A percentile compares a stretch with the other conserved stretches of the same genome.
These are phyloP conservation scores for Scutellaria barbata DNA, from an alignment of 257 asterid species.

Conservation along the genomic window DNA sequence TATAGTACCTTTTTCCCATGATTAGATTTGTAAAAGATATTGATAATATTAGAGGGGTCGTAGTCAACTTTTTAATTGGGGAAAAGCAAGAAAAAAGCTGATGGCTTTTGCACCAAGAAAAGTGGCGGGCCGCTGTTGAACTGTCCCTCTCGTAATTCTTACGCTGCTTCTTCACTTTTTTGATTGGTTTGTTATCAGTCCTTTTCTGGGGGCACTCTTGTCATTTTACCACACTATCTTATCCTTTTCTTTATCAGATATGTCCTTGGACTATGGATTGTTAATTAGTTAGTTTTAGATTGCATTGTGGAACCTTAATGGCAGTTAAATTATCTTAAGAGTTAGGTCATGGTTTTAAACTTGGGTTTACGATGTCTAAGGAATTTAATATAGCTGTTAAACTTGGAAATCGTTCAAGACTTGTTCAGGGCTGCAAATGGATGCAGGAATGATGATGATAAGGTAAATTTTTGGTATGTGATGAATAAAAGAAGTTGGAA, in stretches of 20 bases:
- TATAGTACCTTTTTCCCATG: conserved; percentile 28
- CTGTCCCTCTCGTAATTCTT: conserved; percentile 59
- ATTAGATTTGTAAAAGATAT: conserved; percentile 26
- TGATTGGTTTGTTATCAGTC: conserved; percentile 48
- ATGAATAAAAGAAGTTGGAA: conserved; percentile 26
- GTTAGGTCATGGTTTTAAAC: not conserved
- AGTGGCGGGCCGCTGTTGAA: conserved; percentile 56
- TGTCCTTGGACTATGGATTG: conserved; percentile 14
- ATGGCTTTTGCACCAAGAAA: conserved; percentile 59
- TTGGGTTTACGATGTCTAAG: not conserved
- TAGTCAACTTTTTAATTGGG: conserved; percentile 56
- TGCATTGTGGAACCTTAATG: not conserved
- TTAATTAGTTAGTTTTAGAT: not conserved
- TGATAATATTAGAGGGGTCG: conserved; percentile 44
- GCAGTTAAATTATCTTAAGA: not conserved
- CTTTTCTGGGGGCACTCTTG: conserved; percentile 44
- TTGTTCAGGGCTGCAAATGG: not conserved
- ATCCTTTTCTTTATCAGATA: conserved; percentile 24
- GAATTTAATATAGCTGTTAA: conserved; percentile 15
- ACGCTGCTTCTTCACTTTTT: conserved; percentile 46
- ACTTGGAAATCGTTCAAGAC: not conserved
- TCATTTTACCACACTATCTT: conserved; percentile 23
- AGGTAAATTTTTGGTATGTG: conserved; percentile 12
- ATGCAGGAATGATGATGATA: not conserved
- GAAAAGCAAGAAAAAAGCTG: conserved; percentile 49